A percentile compares a stretch with the other conserved stretches of the same genome.
These are phyloP conservation scores for Mollisia scopiformis DNA, from an alignment of 2,329 filamentous ascomycete genomes.

Conservation along the genomic window DNA sequence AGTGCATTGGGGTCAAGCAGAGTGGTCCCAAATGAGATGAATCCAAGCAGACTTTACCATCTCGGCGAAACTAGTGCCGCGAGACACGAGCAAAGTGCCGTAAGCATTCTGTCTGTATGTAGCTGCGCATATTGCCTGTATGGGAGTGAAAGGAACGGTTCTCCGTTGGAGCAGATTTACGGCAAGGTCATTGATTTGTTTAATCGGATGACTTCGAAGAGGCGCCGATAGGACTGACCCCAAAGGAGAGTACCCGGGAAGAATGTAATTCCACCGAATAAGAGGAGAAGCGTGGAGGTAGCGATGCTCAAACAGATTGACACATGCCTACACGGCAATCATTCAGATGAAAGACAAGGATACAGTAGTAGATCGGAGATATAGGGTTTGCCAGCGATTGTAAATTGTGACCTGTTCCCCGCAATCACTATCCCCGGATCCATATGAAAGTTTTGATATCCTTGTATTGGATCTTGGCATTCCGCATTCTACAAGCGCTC, in stretches of 20 bases:
- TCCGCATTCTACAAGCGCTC: neutral
- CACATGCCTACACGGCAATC: neutral
- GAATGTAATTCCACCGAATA: neutral
- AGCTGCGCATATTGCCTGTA: constrained; percentile 7
- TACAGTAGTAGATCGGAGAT: neutral
- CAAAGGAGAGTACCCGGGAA: neutral
- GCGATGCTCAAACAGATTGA: neutral
- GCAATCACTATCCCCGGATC: neutral
- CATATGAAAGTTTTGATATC: neutral
- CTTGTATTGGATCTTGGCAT: neutral
- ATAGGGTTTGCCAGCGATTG: neutral
- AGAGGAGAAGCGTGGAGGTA: neutral
- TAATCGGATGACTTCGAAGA: neutral
- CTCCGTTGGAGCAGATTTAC: neutral
- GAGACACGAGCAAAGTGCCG: neutral
- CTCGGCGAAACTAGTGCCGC: neutral
- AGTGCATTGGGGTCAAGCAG: neutral
- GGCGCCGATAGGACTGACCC: neutral
- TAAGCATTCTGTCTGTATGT: neutral
- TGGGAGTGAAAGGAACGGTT: neutral
- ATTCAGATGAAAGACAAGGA: neutral
- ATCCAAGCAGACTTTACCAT: constrained; percentile 1
- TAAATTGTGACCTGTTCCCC: neutral
- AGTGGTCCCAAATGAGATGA: neutral
- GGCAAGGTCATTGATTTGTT: neutral